Evolutionary conservation across 305 asterid genomes (phyloP).

Genomic region (Fraxinus sp.): DNA sequence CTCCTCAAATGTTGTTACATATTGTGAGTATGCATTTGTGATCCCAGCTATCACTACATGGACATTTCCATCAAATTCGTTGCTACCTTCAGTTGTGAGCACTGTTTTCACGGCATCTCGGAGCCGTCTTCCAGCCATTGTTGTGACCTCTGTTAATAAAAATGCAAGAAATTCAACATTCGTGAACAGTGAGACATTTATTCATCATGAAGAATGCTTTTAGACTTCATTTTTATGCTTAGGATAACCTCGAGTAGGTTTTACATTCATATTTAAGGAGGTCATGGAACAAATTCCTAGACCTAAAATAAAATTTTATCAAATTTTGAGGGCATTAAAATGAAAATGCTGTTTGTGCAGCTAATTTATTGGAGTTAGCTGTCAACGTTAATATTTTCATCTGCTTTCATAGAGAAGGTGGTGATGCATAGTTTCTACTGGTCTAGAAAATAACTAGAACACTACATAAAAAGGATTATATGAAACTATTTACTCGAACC

Average conservation of each 20-base stretch:
- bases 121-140: slow-evolving; percentile 98
- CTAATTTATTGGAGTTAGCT: not conserved
- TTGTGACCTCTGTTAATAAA: slow-evolving; percentile 67
- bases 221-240: slow-evolving; percentile 2
- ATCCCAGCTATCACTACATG: slow-evolving; percentile 93
- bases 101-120: slow-evolving; percentile 75
- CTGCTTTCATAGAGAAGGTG: not conserved
- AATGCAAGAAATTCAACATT: not conserved
- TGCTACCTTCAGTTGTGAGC: slow-evolving; percentile 45
- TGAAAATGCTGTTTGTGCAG: not conserved
- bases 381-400: not conserved
- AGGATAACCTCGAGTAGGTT: not conserved
- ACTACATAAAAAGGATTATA: not conserved
- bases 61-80: slow-evolving; percentile 50
- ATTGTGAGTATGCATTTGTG: slow-evolving; percentile 91
- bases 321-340: not conserved
- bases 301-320: slow-evolving; percentile 13
- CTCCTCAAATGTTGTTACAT: slow-evolving; percentile 85
- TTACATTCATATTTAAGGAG: slow-evolving; percentile 6
- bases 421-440: not conserved
- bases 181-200: not conserved
- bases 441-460: not conserved
- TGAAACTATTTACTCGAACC: not conserved
- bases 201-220: slow-evolving; percentile 4
- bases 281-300: slow-evolving; percentile 6